A percentile compares a stretch with the other conserved stretches of the same genome.
Conservation (phyloP, 306 rosid genomes). For the Vigna radiata region DNA sequence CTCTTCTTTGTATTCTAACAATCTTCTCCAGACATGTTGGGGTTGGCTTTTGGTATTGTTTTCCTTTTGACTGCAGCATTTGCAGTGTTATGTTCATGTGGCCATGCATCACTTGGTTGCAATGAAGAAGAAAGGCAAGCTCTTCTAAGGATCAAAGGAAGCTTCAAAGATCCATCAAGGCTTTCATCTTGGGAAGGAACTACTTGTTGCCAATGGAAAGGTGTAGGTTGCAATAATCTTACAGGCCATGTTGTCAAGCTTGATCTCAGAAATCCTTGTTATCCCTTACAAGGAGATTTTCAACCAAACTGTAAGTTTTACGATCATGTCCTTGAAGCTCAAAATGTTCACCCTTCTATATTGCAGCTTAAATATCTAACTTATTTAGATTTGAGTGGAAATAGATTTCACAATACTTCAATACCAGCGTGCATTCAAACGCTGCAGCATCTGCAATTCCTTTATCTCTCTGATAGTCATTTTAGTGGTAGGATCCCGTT, state of each 20-base stretch:
- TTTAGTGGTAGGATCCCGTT: slow-evolving; percentile 34
- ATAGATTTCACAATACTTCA: slow-evolving; percentile 9
- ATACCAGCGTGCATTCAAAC: slow-evolving; percentile 34
- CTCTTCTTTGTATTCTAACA: not conserved
- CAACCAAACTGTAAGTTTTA: not conserved
- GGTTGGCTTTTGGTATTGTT: not conserved
- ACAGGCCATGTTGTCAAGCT: slow-evolving; percentile 44
- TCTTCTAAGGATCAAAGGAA: no score
- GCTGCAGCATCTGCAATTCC: slow-evolving; percentile 1
- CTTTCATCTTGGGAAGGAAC: no score
- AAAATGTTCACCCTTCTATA: slow-evolving; percentile 18
- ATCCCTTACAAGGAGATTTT: not conserved
- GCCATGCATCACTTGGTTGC: no score
- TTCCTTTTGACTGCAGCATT: not conserved
- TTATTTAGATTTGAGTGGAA: slow-evolving; percentile 46
- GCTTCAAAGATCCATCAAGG: no score
- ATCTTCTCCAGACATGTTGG: not conserved
- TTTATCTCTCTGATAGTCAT: slow-evolving; percentile 27
- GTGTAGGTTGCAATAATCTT: no score
- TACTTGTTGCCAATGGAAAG: no score
- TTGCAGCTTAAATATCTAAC: slow-evolving; percentile 22
- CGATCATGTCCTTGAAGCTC: not conserved
- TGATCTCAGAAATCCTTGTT: slow-evolving; percentile 27
- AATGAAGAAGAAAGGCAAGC: no score
- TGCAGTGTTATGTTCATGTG: not conserved